phyloP scores from a whole-genome alignment of 345 rosid genomes.

The Dipteronia sinensis region DNA sequence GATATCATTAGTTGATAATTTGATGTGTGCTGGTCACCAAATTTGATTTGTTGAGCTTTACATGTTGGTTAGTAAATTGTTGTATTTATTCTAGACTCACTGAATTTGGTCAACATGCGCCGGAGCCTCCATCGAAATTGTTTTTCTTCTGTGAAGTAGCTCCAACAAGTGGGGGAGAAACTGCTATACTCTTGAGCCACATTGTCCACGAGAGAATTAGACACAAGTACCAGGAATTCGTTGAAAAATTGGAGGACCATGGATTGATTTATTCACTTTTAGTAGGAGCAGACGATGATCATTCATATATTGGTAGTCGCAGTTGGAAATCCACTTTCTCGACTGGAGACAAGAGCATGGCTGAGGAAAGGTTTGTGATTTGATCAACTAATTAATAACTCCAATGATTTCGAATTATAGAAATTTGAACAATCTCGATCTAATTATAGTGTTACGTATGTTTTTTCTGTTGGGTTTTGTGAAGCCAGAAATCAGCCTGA shows the following conservation, averaged over 20 bases:
- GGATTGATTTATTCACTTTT: constrained; percentile 57
- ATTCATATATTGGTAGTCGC: constrained; percentile 72
- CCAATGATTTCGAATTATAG: too few relatives aligned
- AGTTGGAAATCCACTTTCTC: constrained; percentile 93
- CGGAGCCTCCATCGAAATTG: constrained; percentile 83
- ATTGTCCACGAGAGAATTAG: constrained; percentile 75
- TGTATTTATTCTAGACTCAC: too few relatives aligned
- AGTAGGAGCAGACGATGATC: constrained; percentile 72
- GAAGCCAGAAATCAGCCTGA: too few relatives aligned
- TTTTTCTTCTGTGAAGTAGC: constrained; percentile 91
- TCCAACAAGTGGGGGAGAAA: constrained; percentile 82
- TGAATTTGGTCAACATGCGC: constrained; percentile 36
- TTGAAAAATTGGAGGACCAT: constrained; percentile 59
- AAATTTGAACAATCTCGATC: too few relatives aligned
- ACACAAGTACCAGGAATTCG: constrained; percentile 66
- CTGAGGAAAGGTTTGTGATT: constrained; percentile 61
- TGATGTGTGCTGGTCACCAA: too few relatives aligned
- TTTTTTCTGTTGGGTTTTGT: too few relatives aligned
- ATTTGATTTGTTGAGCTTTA: too few relatives aligned
- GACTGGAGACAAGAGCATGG: constrained; percentile 68
- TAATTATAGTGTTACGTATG: constrained; percentile 18
- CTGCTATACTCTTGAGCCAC: constrained; percentile 86
- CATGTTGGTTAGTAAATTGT: too few relatives aligned
- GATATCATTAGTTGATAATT: too few relatives aligned
- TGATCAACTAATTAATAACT: background rate